A percentile compares a stretch with the other conserved stretches of the same genome.
Conservation (phyloP, 2,329 filamentous ascomycete species). For the Pyricularia grisea region DNA sequence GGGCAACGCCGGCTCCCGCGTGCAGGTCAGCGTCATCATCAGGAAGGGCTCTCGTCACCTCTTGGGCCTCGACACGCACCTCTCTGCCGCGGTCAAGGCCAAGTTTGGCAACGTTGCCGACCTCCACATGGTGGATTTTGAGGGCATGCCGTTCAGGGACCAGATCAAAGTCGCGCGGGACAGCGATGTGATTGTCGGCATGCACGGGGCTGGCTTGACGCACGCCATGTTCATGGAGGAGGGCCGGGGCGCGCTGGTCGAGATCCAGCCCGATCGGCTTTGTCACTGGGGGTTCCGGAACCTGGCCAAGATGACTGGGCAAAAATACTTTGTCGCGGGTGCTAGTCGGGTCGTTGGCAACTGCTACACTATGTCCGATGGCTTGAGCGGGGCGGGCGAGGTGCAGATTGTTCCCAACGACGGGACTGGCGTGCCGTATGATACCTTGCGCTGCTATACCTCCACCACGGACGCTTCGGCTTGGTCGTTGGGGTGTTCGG, state of each 20-base stretch:
- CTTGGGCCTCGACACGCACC: neutral
- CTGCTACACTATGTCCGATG: neutral
- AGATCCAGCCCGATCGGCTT: neutral
- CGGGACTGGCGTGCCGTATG: neutral
- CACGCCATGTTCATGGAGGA: neutral
- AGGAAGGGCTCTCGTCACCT: neutral
- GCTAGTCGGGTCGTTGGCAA: neutral
- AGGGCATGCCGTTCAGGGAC: neutral
- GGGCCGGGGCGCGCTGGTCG: neutral
- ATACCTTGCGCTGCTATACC: neutral
- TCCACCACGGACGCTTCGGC: neutral
- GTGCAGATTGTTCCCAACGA: neutral
- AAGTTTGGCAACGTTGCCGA: neutral
- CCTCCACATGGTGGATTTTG: neutral
- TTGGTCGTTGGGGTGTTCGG: neutral
- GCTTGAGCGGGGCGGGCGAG: neutral
- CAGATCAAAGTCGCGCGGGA: neutral
- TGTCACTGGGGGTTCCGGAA: neutral
- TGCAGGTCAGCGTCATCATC: neutral
- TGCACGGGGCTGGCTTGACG: neutral
- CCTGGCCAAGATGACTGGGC: neutral
- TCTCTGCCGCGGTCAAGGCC: neutral
- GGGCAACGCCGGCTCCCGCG: neutral
- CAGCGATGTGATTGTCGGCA: neutral
- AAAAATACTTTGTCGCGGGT: neutral